These are phyloP conservation scores for Paragyromitra xinjiangensis DNA, from an alignment of 495 filamentous ascomycete genomes.

Conservation along the genomic window DNA sequence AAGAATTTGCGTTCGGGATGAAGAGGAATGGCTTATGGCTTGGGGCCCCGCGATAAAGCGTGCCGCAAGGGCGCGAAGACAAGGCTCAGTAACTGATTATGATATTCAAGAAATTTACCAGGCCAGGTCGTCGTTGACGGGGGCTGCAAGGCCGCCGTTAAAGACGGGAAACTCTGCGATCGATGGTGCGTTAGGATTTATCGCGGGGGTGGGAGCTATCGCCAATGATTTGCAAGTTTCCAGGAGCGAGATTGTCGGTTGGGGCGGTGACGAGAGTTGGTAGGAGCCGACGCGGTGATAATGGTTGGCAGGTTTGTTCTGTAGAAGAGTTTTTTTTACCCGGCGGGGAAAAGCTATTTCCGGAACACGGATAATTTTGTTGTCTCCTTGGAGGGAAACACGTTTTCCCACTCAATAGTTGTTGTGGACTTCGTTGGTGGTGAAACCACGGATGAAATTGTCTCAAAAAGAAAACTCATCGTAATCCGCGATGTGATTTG, in stretches of 20 bases:
- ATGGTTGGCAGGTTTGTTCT: constrained; percentile 19
- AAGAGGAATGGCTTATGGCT: constrained; percentile 43
- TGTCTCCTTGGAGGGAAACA: constrained; percentile 38
- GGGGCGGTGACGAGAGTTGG: constrained; percentile 24
- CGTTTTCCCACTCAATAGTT: constrained; percentile 31
- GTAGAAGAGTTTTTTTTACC: constrained; percentile 15
- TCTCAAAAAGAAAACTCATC: constrained; percentile 35
- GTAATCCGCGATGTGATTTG: constrained; percentile 21
- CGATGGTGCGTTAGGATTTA: constrained; percentile 22
- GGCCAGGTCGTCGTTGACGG: not conserved
- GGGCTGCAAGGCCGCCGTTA: constrained; percentile 3
- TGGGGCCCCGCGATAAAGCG: constrained; percentile 47
- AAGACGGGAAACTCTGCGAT: constrained; percentile 33
- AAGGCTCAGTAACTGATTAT: constrained; percentile 4
- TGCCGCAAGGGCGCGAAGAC: constrained; percentile 23
- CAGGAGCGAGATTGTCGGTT: constrained; percentile 24
- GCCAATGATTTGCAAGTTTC: constrained; percentile 29
- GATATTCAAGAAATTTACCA: constrained; percentile 30
- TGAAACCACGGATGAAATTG: constrained; percentile 22
- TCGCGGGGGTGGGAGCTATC: constrained; percentile 32
- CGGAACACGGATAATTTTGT: constrained; percentile 7
- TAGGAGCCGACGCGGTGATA: constrained; percentile 26
- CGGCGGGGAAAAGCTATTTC: constrained; percentile 23
- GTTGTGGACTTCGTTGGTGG: constrained; percentile 34
- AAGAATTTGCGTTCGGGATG: not conserved